These are phyloP conservation scores for Aspergillus affinis DNA, from an alignment of 495 filamentous ascomycete genomes.

Conservation along the genomic window DNA sequence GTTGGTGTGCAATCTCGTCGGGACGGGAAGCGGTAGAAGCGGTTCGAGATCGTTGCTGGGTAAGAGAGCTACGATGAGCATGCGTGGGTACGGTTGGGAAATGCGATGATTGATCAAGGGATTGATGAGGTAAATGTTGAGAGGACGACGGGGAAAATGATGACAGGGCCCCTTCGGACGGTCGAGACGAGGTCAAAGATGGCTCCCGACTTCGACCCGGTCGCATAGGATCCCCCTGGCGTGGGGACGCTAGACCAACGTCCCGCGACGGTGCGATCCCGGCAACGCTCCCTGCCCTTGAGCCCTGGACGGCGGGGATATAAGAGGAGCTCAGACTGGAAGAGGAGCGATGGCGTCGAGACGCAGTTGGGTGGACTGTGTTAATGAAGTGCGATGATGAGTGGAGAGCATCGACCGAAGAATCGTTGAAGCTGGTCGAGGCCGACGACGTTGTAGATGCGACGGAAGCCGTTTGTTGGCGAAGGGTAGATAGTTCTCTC, in stretches of 20 bases:
- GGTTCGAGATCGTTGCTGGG: constrained; percentile 30
- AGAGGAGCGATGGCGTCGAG: constrained; percentile 64
- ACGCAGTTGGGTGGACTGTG: constrained; percentile 53
- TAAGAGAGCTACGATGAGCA: constrained; percentile 33
- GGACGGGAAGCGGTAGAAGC: constrained; percentile 42
- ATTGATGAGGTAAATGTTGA: constrained; percentile 30
- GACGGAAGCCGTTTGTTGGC: constrained; percentile 78
- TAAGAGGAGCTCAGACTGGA: constrained; percentile 58
- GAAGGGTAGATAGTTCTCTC: constrained; percentile 76
- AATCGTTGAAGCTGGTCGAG: constrained; percentile 58
- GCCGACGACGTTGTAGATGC: constrained; percentile 78
- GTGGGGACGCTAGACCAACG: constrained; percentile 23
- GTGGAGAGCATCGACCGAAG: constrained; percentile 40
- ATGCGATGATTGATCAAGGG: constrained; percentile 30
- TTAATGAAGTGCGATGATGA: constrained; percentile 49
- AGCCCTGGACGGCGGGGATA: constrained; percentile 46
- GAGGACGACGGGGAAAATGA: constrained; percentile 31
- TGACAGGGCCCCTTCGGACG: constrained; percentile 36
- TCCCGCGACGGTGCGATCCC: constrained; percentile 52
- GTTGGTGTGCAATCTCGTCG: constrained; percentile 69
- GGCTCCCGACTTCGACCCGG: constrained; percentile 38
- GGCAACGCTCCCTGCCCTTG: constrained; percentile 42
- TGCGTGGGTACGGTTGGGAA: constrained; percentile 26
- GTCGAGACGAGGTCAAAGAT: constrained; percentile 45
- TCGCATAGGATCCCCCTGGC: constrained; percentile 28